A percentile compares a stretch with the other conserved stretches of the same genome.
Conservation (phyloP, 805 yeast species). For the Hanseniaspora singularis region DNA sequence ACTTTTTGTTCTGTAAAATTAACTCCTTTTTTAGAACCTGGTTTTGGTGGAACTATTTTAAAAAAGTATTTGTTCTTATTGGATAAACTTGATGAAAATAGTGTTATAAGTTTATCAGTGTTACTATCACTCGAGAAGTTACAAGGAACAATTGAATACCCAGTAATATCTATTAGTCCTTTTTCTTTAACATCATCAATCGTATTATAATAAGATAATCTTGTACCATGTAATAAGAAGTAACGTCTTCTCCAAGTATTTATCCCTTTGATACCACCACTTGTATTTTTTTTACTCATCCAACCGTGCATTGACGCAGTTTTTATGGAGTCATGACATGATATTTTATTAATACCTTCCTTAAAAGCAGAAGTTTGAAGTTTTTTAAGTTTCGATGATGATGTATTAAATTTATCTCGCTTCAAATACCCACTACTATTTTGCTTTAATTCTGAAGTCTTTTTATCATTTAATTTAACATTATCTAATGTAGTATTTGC, state of each 20-base stretch:
- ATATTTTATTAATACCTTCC: slow-evolving; percentile 71
- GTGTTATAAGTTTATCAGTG: slow-evolving; percentile 73
- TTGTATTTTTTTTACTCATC: slow-evolving; percentile 65
- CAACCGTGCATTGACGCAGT: slow-evolving; percentile 77
- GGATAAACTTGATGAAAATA: slow-evolving; percentile 74
- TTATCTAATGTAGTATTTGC: background rate
- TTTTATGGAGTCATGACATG: slow-evolving; percentile 67
- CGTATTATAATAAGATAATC: slow-evolving; percentile 76
- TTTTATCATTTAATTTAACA: too few relatives aligned
- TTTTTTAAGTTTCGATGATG: slow-evolving; percentile 38
- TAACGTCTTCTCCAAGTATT: slow-evolving; percentile 85
- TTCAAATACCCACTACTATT: too few relatives aligned
- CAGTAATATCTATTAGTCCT: slow-evolving; percentile 90
- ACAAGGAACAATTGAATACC: slow-evolving; percentile 73
- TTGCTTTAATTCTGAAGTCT: too few relatives aligned
- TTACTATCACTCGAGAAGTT: slow-evolving; percentile 31
- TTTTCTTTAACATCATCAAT: slow-evolving; percentile 72
- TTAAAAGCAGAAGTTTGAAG: slow-evolving; percentile 65
- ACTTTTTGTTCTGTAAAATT: slow-evolving; percentile 93
- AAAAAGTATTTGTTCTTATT: slow-evolving; percentile 92
- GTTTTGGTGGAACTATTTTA: slow-evolving; percentile 91
- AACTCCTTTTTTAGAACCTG: slow-evolving; percentile 88
- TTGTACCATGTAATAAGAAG: slow-evolving; percentile 81
- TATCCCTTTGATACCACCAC: slow-evolving; percentile 55
- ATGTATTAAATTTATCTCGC: too few relatives aligned